Evolutionary conservation across 768 basidiomycete species (phyloP), one percentile per base, ranked within the genome.

Genomic region (Suillus discolor): DNA sequence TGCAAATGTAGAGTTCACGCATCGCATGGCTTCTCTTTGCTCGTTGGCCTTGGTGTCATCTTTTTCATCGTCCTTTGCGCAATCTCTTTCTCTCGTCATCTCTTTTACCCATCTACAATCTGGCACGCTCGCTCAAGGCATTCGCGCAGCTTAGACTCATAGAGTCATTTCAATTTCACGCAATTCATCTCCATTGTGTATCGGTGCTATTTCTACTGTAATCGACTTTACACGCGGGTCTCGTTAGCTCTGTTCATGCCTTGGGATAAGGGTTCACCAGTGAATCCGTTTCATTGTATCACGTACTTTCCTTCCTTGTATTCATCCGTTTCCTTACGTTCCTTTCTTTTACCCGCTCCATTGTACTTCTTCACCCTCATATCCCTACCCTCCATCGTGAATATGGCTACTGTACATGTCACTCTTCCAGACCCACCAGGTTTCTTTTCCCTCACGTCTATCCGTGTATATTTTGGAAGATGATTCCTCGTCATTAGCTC

Each of bases 401-500:
- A 51, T 25, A 15, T 51, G 3, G 15, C 25, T 8, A 6, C 28
- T 23, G n/a, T 15, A 2, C 20, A n/a, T 34, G 23, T 64, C 49
- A n/a, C 42, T 36, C 51, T 44, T 63, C 42, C 68, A 36, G n/a
- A 47, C 38, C n/a, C 2, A 18, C 31, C 25, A 31, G 13, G 31
- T 47, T n/a, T 34, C 42, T 13, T 31, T 36, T 23, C 18, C 66
- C 11, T 55, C 31, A 34, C 28, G 9, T 49, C 25, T 13, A 64
- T 47, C 42, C 55, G 51, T 65, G 65, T 61, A 67, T 67, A 65
- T 70, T 38, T 49, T 51, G 45, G 68, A 41, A 45, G 68, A 59
- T 68, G 44, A 28, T 55, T 59, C 25, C 25, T 41, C 44, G n/a
- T 45, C 53, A 23, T 42, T 36, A 59, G 53, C 38, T 42, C 41